A percentile compares a stretch with the other conserved stretches of the same genome.
phyloP scores from a whole-genome alignment of 495 filamentous ascomycete genomes.

The Penicillium desertorum region DNA sequence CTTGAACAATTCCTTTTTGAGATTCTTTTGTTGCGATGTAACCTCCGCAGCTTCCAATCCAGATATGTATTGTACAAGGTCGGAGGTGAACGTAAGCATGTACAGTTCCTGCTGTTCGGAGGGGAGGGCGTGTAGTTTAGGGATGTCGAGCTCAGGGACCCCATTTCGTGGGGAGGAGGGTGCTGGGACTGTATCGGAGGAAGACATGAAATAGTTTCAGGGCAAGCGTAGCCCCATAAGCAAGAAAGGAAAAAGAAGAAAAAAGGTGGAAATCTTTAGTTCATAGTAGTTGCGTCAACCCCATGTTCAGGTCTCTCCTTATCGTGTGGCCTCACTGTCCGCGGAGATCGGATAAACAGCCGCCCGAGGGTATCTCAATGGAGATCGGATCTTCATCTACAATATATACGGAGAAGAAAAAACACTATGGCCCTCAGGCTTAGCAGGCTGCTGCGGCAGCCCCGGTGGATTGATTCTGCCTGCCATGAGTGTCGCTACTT shows the following conservation, averaged over 20 bases:
- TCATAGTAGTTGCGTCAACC: slow-evolving; percentile 6
- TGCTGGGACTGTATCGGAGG: slow-evolving; percentile 34
- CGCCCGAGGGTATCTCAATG: slow-evolving; percentile 30
- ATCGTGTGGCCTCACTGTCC: slow-evolving; percentile 32
- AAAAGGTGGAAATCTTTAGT: not conserved
- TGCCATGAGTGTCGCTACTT: slow-evolving; percentile 44
- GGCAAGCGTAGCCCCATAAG: slow-evolving; percentile 29
- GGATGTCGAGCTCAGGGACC: slow-evolving; percentile 70
- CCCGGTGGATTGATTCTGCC: not conserved
- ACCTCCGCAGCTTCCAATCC: slow-evolving; percentile 71
- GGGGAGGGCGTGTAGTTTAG: slow-evolving; percentile 84
- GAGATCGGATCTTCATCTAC: not conserved
- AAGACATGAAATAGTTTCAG: slow-evolving; percentile 40
- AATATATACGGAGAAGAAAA: not conserved
- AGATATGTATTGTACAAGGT: slow-evolving; percentile 78
- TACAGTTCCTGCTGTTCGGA: slow-evolving; percentile 96
- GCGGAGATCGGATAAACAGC: slow-evolving; percentile 40
- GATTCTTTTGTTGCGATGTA: slow-evolving; percentile 79
- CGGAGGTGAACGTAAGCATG: slow-evolving; percentile 83
- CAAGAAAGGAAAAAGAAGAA: slow-evolving; percentile 7
- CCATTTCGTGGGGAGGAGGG: slow-evolving; percentile 36
- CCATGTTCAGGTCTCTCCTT: slow-evolving; percentile 23
- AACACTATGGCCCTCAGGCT: slow-evolving; percentile 21
- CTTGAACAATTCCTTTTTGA: slow-evolving; percentile 89
- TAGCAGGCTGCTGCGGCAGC: slow-evolving; percentile 17